phyloP scores from a whole-genome alignment of 768 basidiomycete genomes.

The Trametes cingulata region DNA sequence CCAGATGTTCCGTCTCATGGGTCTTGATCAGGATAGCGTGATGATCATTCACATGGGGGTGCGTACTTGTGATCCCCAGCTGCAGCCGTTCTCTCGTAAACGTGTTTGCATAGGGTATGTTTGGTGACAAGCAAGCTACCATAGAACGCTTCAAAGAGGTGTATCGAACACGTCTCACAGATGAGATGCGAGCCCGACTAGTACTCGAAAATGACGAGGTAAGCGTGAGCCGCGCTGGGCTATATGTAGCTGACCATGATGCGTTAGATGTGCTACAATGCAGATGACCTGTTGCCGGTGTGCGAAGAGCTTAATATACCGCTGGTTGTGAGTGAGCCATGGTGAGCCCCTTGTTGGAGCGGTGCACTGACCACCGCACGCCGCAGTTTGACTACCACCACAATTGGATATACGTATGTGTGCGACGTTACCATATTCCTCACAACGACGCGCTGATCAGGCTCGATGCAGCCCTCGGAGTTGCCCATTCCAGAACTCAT shows the following conservation, averaged over 20 bases:
- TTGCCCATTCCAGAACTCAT: constrained; percentile 60
- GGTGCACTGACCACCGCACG: constrained; percentile 38
- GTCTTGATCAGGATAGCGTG: constrained; percentile 77
- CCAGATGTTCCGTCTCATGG: constrained; percentile 87
- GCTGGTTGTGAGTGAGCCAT: constrained; percentile 30
- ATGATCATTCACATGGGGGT: constrained; percentile 85
- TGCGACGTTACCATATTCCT: constrained; percentile 4
- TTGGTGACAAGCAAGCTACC: constrained; percentile 75
- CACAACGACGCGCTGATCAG: constrained; percentile 32
- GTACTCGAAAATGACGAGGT: constrained; percentile 97
- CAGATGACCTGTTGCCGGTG: constrained; percentile 83
- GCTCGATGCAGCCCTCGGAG: constrained; percentile 35
- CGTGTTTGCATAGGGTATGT: constrained; percentile 55
- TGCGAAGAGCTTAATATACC: constrained; percentile 79
- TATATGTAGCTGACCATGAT: not conserved
- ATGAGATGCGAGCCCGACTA: constrained; percentile 67
- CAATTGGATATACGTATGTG: constrained; percentile 53
- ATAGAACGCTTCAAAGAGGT: constrained; percentile 73
- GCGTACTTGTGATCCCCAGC: constrained; percentile 34
- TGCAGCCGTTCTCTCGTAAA: not conserved
- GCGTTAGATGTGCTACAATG: constrained; percentile 77
- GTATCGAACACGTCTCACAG: constrained; percentile 56
- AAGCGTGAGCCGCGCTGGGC: constrained; percentile 10
- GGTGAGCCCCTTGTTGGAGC: constrained; percentile 45
- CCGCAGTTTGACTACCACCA: constrained; percentile 73